These are phyloP conservation scores for Aspergillus nanangensis DNA, from an alignment of 495 filamentous ascomycete genomes.

Conservation along the genomic window DNA sequence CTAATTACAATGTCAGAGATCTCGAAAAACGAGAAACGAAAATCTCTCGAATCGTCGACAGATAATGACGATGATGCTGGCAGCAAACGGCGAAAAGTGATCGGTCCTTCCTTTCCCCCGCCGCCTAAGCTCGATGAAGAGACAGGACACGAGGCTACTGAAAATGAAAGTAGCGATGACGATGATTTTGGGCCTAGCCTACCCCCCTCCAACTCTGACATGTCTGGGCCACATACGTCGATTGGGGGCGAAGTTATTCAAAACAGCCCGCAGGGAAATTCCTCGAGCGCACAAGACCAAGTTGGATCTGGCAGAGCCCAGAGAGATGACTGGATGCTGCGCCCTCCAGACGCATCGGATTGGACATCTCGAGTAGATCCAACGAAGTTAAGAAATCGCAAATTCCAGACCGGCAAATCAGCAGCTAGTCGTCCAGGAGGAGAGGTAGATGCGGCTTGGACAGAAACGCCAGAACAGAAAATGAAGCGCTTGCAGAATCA, in stretches of 20 bases:
- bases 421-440: constrained; percentile 38
- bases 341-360: constrained; percentile 65
- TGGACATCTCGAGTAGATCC: constrained; percentile 71
- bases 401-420: constrained; percentile 74
- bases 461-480: constrained; percentile 88
- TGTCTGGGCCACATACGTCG: constrained; percentile 3
- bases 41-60: no score
- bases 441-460: constrained; percentile 65
- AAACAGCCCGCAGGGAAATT: background rate
- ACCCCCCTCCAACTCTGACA: constrained; percentile 50
- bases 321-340: constrained; percentile 93
- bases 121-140: constrained; percentile 10
- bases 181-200: constrained; percentile 81
- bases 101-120: constrained; percentile 30
- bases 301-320: constrained; percentile 31
- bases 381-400: constrained; percentile 74
- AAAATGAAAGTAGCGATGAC: constrained; percentile 43
- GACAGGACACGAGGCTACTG: constrained; percentile 18
- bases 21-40: no score
- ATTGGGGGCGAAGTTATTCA: background rate
- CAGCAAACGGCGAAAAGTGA: constrained; percentile 27
- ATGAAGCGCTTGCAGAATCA: constrained; percentile 74
- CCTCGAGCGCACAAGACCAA: constrained; percentile 23
- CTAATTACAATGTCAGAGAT: no score
- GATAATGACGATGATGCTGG: no score